Percentiles rank a stretch among this genome's conserved stretches.
Evolutionary conservation across 2,329 filamentous ascomycete genomes (phyloP).

Genomic region (Thielaviopsis ethacetica): DNA sequence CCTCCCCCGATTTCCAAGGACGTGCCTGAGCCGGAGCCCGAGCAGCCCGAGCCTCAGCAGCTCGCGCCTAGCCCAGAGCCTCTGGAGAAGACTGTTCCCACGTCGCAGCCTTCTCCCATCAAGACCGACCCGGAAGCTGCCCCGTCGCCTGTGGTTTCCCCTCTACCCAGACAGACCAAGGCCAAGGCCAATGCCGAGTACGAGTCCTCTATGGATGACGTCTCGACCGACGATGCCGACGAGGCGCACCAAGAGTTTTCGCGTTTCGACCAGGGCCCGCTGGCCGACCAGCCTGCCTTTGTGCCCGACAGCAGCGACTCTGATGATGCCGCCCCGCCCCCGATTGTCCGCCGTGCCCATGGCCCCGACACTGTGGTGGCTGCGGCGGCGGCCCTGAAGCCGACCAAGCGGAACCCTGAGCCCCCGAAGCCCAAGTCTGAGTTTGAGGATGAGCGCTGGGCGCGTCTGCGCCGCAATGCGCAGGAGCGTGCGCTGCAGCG

Average conservation of each 20-base stretch:
- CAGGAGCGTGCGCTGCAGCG: conserved; percentile 58
- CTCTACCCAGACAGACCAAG: conserved; percentile 15
- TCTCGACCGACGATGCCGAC: conserved; percentile 40
- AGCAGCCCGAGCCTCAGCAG: background rate
- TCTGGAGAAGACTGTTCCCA: conserved; percentile 4
- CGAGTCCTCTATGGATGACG: conserved; percentile 30
- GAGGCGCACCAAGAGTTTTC: conserved; percentile 45
- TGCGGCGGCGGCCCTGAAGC: conserved; percentile 15
- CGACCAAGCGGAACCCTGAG: conserved; percentile 15
- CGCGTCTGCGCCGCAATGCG: conserved; percentile 88
- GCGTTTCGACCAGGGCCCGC: conserved; percentile 75
- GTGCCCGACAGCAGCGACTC: conserved; percentile 41
- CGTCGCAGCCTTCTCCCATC: background rate
- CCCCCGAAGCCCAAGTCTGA: conserved; percentile 22
- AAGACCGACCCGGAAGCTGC: conserved; percentile 5
- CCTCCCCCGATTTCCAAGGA: conserved; percentile 14
- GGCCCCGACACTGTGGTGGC: conserved; percentile 15
- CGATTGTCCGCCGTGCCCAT: conserved; percentile 29
- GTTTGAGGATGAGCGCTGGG: conserved; percentile 61
- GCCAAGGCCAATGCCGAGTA: conserved; percentile 23
- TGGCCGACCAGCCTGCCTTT: conserved; percentile 75
- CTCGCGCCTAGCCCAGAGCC: background rate
- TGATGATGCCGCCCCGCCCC: conserved; percentile 33
- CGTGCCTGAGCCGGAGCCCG: conserved; percentile 3
- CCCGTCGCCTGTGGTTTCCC: conserved; percentile 6